These are phyloP conservation scores for Cyathus striatus DNA, from an alignment of 768 basidiomycete genomes.

Conservation along the genomic window DNA sequence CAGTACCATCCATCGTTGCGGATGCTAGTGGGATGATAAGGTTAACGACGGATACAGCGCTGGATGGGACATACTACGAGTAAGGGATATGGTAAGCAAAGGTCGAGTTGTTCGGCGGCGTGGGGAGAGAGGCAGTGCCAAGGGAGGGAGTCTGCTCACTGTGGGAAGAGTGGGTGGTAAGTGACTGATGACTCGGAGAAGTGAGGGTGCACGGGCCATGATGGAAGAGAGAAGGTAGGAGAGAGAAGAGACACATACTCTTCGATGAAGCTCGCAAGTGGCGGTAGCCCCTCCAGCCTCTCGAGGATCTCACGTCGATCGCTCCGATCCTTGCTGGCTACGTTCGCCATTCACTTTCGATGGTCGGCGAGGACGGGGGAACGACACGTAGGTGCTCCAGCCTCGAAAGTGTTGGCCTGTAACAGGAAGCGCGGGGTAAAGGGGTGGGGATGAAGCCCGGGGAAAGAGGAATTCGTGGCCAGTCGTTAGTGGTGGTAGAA, in stretches of 20 bases:
- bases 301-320: neutral
- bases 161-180: slow-evolving; percentile 4
- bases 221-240: neutral
- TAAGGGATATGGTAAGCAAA: slow-evolving; percentile 6
- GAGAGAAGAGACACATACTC: slow-evolving; percentile 5
- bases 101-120: slow-evolving; percentile 14
- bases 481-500: neutral
- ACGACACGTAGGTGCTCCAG: slow-evolving; percentile 2
- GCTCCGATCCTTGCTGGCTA: neutral
- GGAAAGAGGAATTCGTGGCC: too few relatives aligned
- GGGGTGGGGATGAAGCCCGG: too few relatives aligned
- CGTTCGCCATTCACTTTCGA: neutral
- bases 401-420: neutral
- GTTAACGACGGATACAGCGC: slow-evolving; percentile 5
- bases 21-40: slow-evolving; percentile 7
- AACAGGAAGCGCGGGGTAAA: slow-evolving; percentile 1
- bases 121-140: slow-evolving; percentile 26
- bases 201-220: too few relatives aligned
- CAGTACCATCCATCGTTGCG: slow-evolving; percentile 13
- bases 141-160: slow-evolving; percentile 27
- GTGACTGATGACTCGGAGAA: neutral
- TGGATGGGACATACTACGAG: slow-evolving; percentile 8
- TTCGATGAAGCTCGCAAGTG: slow-evolving; percentile 7
- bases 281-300: slow-evolving; percentile 6
- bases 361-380: neutral